phyloP scores from a whole-genome alignment of 352 stramenopile genomes.

The Phytophthora foliorum region DNA sequence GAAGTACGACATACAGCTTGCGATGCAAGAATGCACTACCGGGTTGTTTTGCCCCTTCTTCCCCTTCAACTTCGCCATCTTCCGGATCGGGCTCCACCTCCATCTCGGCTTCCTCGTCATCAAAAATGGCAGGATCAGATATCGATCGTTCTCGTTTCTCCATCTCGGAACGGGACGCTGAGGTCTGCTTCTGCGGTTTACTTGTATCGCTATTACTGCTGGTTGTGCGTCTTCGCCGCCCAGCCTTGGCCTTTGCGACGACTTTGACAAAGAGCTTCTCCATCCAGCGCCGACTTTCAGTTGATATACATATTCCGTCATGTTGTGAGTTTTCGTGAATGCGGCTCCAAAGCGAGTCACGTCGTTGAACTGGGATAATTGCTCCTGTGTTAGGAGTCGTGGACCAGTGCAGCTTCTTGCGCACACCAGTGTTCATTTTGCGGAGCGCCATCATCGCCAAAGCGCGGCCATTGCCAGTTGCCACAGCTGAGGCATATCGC shows the following conservation, averaged over 20 bases:
- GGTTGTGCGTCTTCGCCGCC: slow-evolving; percentile 23
- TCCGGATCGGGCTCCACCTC: slow-evolving; percentile 36
- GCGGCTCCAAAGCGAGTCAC: slow-evolving; percentile 64
- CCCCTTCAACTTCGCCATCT: slow-evolving; percentile 8
- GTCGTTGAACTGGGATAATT: slow-evolving; percentile 34
- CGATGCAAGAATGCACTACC: slow-evolving; percentile 43
- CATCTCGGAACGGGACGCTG: slow-evolving; percentile 14
- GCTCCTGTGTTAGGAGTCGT: slow-evolving; percentile 56
- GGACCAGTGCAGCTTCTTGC: slow-evolving; percentile 85
- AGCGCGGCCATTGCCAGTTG: slow-evolving; percentile 20
- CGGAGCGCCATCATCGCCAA: slow-evolving; percentile 49
- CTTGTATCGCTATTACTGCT: slow-evolving; percentile 15
- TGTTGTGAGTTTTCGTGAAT: slow-evolving; percentile 38
- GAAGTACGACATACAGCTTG: slow-evolving; percentile 68
- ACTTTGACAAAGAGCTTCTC: slow-evolving; percentile 82
- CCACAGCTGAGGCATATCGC: slow-evolving; percentile 16
- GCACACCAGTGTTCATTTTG: slow-evolving; percentile 65
- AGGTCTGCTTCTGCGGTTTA: slow-evolving; percentile 16
- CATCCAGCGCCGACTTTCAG: slow-evolving; percentile 69
- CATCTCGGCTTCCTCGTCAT: slow-evolving; percentile 27
- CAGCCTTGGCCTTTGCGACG: slow-evolving; percentile 37
- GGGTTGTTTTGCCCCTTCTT: slow-evolving; percentile 10
- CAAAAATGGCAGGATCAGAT: slow-evolving; percentile 25
- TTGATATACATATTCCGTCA: slow-evolving; percentile 58
- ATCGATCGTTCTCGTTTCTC: slow-evolving; percentile 23